These are phyloP conservation scores for Paramecium sexaurelia DNA, from an alignment of 73 alveolate species.

Conservation along the genomic window DNA sequence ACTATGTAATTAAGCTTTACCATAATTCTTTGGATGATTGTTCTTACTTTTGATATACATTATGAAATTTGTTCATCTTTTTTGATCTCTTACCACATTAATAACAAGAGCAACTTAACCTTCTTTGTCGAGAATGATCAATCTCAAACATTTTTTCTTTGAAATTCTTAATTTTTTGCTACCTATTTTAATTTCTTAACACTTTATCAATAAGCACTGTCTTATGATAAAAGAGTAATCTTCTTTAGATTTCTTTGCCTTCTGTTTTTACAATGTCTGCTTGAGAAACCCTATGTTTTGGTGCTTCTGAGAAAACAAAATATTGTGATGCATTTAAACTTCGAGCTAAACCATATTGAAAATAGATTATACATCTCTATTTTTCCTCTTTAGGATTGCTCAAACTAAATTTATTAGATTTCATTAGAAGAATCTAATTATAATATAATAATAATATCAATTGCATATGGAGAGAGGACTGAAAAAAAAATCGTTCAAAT, in stretches of 20 bases:
- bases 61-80: background rate
- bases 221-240: background rate
- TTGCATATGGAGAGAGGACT: background rate
- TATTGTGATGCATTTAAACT: slow-evolving; percentile 6
- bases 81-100: slow-evolving; percentile 1
- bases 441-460: background rate
- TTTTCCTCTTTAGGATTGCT: background rate
- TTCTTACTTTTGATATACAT: background rate
- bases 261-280: background rate
- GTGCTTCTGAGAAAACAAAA: background rate
- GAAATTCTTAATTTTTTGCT: background rate
- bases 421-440: slow-evolving; percentile 10
- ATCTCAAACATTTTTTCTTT: background rate
- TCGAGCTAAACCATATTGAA: background rate
- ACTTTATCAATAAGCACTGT: background rate
- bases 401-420: background rate
- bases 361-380: background rate
- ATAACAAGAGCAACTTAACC: background rate
- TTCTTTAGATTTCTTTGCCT: background rate
- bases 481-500: background rate
- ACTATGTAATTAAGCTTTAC: background rate
- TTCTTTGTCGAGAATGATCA: background rate
- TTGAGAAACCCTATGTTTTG: background rate
- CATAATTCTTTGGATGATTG: background rate
- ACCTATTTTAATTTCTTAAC: background rate